These are phyloP conservation scores for Wallacemonas sp. DNA, from an alignment of 208 protist species.

Conservation along the genomic window DNA sequence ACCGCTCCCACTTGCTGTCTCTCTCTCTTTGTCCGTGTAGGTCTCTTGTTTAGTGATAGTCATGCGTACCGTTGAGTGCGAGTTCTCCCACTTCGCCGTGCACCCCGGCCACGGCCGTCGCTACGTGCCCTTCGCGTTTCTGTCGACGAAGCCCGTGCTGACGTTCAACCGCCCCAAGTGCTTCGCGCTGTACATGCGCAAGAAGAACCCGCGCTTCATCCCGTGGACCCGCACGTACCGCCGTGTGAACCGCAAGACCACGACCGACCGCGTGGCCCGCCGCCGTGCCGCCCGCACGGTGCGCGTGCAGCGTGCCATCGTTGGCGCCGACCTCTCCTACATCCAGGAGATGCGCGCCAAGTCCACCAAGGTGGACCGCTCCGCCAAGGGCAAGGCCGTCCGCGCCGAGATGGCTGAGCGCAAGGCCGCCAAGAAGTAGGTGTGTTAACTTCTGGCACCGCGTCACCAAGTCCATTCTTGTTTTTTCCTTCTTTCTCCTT, in stretches of 20 bases:
- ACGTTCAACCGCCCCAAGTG: constrained; percentile 91
- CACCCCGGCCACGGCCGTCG: constrained; percentile 93
- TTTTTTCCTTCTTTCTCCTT: constrained; percentile 18
- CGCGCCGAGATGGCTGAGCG: constrained; percentile 87
- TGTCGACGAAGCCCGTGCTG: constrained; percentile 94
- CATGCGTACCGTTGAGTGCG: constrained; percentile 89
- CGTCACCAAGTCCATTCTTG: neutral
- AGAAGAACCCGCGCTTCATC: constrained; percentile 94
- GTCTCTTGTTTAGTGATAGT: constrained; percentile 5
- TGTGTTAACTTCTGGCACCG: neutral
- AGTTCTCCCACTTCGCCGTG: constrained; percentile 93
- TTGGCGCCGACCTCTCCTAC: constrained; percentile 88
- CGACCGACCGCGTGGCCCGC: constrained; percentile 77
- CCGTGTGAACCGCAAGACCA: constrained; percentile 92
- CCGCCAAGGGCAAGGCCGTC: constrained; percentile 85
- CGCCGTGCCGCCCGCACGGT: constrained; percentile 79
- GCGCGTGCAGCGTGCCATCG: constrained; percentile 76
- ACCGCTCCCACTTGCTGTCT: neutral
- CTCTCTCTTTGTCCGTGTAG: constrained; percentile 6
- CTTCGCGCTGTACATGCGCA: constrained; percentile 91
- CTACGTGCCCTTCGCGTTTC: constrained; percentile 92
- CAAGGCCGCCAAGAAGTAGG: constrained; percentile 91
- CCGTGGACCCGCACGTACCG: constrained; percentile 93
- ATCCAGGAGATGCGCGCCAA: constrained; percentile 85
- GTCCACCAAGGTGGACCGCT: constrained; percentile 73